These are phyloP conservation scores for Candida sithepensis DNA, from an alignment of 805 yeast species.

Conservation along the genomic window DNA sequence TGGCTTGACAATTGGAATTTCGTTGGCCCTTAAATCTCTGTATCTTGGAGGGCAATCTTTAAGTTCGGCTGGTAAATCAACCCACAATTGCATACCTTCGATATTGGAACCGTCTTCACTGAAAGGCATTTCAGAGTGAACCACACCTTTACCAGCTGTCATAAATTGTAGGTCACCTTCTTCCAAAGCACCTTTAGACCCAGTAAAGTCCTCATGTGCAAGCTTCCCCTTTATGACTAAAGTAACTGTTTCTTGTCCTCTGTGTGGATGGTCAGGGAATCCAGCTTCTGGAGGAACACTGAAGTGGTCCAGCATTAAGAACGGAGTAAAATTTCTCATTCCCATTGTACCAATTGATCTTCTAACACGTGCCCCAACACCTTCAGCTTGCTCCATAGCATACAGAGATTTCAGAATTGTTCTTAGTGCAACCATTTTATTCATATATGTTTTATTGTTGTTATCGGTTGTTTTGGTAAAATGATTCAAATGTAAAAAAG, in stretches of 20 bases:
- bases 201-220: constrained; percentile 86
- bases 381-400: constrained; percentile 75
- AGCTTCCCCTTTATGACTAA: constrained; percentile 60
- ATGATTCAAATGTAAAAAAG: not conserved
- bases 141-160: constrained; percentile 90
- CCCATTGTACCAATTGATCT: constrained; percentile 70
- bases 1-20: constrained; percentile 67
- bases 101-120: constrained; percentile 44
- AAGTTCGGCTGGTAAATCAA: constrained; percentile 65
- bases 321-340: constrained; percentile 76
- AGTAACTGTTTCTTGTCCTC: constrained; percentile 81
- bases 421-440: constrained; percentile 36
- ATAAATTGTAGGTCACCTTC: constrained; percentile 89
- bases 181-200: constrained; percentile 68
- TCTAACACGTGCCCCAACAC: constrained; percentile 84
- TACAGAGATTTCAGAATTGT: constrained; percentile 46
- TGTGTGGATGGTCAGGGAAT: constrained; percentile 81
- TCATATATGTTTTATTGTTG: not conserved
- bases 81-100: constrained; percentile 84
- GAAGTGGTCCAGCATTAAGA: constrained; percentile 79
- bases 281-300: constrained; percentile 61
- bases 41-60: constrained; percentile 70
- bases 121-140: constrained; percentile 85
- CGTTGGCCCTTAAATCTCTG: constrained; percentile 66
- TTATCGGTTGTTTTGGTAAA: not conserved